A percentile compares a stretch with the other conserved stretches of the same genome.
These are phyloP conservation scores for Debaryomycetaceae sp. DNA, from an alignment of 1,139 yeast species.

Conservation along the genomic window DNA sequence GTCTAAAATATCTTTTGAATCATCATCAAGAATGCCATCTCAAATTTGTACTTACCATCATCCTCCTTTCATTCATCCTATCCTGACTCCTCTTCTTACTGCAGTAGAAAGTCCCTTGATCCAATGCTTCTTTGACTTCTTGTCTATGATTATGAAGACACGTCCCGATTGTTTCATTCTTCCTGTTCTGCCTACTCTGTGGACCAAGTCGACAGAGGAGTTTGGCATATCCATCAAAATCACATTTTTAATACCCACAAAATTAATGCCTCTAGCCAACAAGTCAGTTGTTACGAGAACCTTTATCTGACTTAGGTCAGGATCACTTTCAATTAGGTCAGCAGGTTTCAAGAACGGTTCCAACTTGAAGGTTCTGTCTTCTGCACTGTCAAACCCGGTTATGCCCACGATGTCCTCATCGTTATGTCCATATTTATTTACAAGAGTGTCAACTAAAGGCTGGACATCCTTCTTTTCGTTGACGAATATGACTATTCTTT, in stretches of 20 bases:
- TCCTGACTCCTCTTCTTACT: slow-evolving; percentile 49
- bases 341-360: slow-evolving; percentile 63
- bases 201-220: slow-evolving; percentile 81
- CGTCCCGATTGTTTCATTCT: slow-evolving; percentile 88
- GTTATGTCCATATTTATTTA: slow-evolving; percentile 52
- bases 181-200: slow-evolving; percentile 93
- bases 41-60: background rate
- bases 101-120: slow-evolving; percentile 78
- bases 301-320: slow-evolving; percentile 35
- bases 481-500: slow-evolving; percentile 83
- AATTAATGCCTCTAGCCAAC: slow-evolving; percentile 86
- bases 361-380: slow-evolving; percentile 55
- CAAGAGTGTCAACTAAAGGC: slow-evolving; percentile 53
- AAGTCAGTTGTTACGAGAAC: slow-evolving; percentile 89
- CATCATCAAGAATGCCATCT: slow-evolving; percentile 13
- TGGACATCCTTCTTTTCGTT: slow-evolving; percentile 67
- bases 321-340: slow-evolving; percentile 29
- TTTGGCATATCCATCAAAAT: slow-evolving; percentile 82
- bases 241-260: slow-evolving; percentile 77
- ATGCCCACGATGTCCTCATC: slow-evolving; percentile 49
- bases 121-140: slow-evolving; percentile 70
- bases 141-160: slow-evolving; percentile 70
- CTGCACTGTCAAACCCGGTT: slow-evolving; percentile 59
- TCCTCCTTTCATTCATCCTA: slow-evolving; percentile 22
- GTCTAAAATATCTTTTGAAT: slow-evolving; percentile 19